These are phyloP conservation scores for Cryphonectria japonica DNA, from an alignment of 2,329 filamentous ascomycete genomes.

Conservation along the genomic window DNA sequence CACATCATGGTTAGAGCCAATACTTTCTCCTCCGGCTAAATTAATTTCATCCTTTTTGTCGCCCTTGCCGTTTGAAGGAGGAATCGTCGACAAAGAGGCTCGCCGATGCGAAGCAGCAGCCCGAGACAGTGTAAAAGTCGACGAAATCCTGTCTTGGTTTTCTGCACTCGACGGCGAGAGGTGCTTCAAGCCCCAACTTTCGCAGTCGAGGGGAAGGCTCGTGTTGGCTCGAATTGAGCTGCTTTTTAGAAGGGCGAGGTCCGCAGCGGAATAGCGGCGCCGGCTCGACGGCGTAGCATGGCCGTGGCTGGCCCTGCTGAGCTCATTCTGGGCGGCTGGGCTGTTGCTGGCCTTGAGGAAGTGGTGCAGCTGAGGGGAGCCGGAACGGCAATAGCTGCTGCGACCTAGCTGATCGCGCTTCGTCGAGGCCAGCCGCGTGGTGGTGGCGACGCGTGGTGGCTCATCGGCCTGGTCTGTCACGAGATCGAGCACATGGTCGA, in stretches of 20 bases:
- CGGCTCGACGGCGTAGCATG: conserved; percentile 2
- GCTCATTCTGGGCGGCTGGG: conserved; percentile 30
- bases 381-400: conserved; percentile 13
- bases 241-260: conserved; percentile 11
- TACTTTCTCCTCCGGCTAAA: conserved; percentile 29
- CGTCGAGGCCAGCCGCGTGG: background rate
- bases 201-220: background rate
- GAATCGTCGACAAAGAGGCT: background rate
- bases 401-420: background rate
- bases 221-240: background rate
- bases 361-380: conserved; percentile 18
- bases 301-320: conserved; percentile 25
- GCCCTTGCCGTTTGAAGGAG: background rate
- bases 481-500: background rate
- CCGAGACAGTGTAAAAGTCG: background rate
- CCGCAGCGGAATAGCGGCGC: conserved; percentile 15
- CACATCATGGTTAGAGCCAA: conserved; percentile 1
- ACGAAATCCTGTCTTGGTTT: conserved; percentile 1
- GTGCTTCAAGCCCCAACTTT: background rate
- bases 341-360: conserved; percentile 14
- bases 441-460: background rate
- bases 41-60: conserved; percentile 13
- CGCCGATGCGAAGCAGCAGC: background rate
- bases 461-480: background rate
- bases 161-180: background rate